These are phyloP conservation scores for Claviceps sp. DNA, from an alignment of 2,329 filamentous ascomycete genomes.

Conservation along the genomic window DNA sequence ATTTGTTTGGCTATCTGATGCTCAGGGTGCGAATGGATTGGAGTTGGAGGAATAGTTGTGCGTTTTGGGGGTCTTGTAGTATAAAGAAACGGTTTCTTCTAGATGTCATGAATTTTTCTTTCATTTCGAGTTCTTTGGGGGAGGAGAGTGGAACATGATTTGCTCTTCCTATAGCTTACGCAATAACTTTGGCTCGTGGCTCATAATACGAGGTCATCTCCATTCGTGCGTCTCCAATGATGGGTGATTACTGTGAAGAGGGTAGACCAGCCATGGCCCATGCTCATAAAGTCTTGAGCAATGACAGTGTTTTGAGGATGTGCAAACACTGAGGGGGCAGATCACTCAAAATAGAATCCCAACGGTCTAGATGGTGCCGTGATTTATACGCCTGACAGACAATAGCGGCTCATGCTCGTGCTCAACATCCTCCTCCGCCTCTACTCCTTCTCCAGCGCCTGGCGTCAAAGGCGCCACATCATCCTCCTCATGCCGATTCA, in stretches of 20 bases:
- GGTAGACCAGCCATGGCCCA: too few species aligned
- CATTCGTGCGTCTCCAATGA: too few species aligned
- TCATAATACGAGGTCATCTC: too few species aligned
- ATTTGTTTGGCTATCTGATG: neutral
- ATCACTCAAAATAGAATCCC: neutral
- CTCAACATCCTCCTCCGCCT: slow-evolving; percentile 3
- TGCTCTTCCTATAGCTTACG: neutral
- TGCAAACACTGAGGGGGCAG: too few species aligned
- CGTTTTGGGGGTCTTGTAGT: neutral
- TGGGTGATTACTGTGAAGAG: too few species aligned
- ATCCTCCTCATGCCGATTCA: neutral
- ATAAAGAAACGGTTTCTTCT: neutral
- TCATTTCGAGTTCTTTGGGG: too few species aligned
- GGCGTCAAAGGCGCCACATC: neutral
- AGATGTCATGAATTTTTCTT: neutral
- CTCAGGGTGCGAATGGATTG: neutral
- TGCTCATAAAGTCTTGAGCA: too few species aligned
- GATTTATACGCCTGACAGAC: neutral
- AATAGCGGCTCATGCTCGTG: slow-evolving; percentile 7
- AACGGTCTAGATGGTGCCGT: too few species aligned
- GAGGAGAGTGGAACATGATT: too few species aligned
- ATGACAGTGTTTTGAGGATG: too few species aligned
- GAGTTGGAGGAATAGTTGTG: slow-evolving; percentile 1
- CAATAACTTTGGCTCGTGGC: too few species aligned
- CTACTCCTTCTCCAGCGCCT: neutral